Percentiles rank a stretch among this genome's conserved stretches.
phyloP scores from a whole-genome alignment of 2,329 filamentous ascomycete genomes.

The Dothidotthia symphoricarpi region DNA sequence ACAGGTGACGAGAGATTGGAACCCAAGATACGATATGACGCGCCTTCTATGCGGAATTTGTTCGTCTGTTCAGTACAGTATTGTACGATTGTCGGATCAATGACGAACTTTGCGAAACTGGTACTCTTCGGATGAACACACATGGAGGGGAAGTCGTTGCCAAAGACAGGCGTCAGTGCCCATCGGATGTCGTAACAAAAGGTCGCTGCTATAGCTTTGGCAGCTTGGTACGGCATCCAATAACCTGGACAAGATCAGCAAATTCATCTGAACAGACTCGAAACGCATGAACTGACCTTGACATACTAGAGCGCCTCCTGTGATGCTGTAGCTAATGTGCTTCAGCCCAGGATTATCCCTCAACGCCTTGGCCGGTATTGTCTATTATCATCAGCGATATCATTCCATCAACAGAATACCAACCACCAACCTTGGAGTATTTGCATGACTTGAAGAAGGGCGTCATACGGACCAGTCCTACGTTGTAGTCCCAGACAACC shows the following conservation, averaged over 20 bases:
- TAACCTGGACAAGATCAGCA: constrained; percentile 62
- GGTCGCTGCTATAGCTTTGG: constrained; percentile 80
- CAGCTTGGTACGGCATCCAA: constrained; percentile 91
- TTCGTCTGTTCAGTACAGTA: constrained; percentile 40
- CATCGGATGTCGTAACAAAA: constrained; percentile 85
- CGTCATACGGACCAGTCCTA: constrained; percentile 89
- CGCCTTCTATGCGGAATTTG: constrained; percentile 34
- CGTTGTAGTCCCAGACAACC: constrained; percentile 97
- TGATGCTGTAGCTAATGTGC: constrained; percentile 92
- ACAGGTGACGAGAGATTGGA: constrained; percentile 3
- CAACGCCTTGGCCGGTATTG: constrained; percentile 77
- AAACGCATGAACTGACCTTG: constrained; percentile 54
- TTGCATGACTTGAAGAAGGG: constrained; percentile 90
- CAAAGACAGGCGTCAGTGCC: constrained; percentile 87
- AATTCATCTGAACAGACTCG: background rate
- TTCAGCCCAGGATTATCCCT: constrained; percentile 71
- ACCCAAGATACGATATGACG: constrained; percentile 11
- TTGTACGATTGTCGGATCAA: constrained; percentile 42
- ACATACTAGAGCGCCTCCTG: constrained; percentile 82
- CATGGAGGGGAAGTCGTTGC: constrained; percentile 69
- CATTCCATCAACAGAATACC: background rate
- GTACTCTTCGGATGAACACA: constrained; percentile 66
- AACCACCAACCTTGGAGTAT: constrained; percentile 71
- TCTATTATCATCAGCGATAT: constrained; percentile 54
- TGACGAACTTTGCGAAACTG: constrained; percentile 56